Percentiles rank a stretch among this genome's conserved stretches.
Conservation (phyloP, 1,139 yeast species). For the Magnusiomyces suaveolens region DNA sequence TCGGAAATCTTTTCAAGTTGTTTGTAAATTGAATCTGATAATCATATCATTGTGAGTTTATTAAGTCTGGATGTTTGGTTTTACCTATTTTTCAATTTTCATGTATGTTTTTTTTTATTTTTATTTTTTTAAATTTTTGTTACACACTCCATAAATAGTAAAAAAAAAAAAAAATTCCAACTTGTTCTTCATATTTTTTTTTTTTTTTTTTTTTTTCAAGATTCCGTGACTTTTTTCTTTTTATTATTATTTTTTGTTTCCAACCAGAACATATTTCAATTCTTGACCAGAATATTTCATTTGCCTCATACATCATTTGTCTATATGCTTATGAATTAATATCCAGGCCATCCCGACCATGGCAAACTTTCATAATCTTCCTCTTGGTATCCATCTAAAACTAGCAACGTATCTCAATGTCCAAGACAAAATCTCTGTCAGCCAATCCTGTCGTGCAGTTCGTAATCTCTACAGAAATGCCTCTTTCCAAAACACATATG, state of each 20-base stretch:
- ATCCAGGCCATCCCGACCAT: neutral
- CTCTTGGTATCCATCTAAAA: neutral
- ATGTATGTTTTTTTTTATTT: no score
- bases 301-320: neutral
- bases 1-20: no score
- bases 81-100: no score
- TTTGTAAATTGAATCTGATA: no score
- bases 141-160: no score
- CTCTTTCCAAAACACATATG: neutral
- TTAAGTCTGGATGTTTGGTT: no score
- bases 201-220: no score
- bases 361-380: neutral
- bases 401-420: neutral
- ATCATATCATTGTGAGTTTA: no score
- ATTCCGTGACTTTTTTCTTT: neutral
- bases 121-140: no score
- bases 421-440: neutral
- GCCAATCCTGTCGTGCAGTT: neutral
- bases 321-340: neutral
- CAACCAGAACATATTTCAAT: neutral
- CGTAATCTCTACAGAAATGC: neutral
- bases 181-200: no score
- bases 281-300: neutral
- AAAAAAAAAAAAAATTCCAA: no score
- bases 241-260: no score